A percentile compares a stretch with the other conserved stretches of the same genome.
Evolutionary conservation across 805 yeast species (phyloP).

Genomic region (Debaryomyces prosopidis): DNA sequence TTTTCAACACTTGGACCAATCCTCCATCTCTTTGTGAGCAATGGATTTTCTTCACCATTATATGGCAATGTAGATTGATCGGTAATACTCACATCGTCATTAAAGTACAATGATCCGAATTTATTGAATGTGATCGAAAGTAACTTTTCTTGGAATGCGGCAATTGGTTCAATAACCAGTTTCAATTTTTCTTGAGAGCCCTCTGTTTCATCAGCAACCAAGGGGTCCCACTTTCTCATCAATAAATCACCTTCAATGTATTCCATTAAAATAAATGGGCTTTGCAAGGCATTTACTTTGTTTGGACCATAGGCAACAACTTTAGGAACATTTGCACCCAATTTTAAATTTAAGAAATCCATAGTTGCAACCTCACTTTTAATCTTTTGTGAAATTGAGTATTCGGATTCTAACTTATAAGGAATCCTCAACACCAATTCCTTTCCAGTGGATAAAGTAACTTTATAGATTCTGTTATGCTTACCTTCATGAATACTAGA

Average conservation of each 20-base stretch:
- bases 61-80: slow-evolving; percentile 49
- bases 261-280: slow-evolving; percentile 84
- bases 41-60: slow-evolving; percentile 59
- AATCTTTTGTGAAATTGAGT: slow-evolving; percentile 63
- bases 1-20: slow-evolving; percentile 89
- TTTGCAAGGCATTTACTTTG: slow-evolving; percentile 58
- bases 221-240: slow-evolving; percentile 92
- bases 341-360: slow-evolving; percentile 71
- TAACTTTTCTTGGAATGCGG: slow-evolving; percentile 61
- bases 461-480: slow-evolving; percentile 83
- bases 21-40: slow-evolving; percentile 70
- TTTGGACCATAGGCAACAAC: slow-evolving; percentile 67
- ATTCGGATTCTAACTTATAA: slow-evolving; percentile 69
- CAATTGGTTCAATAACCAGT: slow-evolving; percentile 68
- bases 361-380: slow-evolving; percentile 92
- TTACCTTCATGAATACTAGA: slow-evolving; percentile 91
- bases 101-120: slow-evolving; percentile 82
- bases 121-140: slow-evolving; percentile 61
- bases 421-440: slow-evolving; percentile 81
- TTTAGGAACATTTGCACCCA: slow-evolving; percentile 71
- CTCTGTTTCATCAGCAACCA: slow-evolving; percentile 54
- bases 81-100: slow-evolving; percentile 57
- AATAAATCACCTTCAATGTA: slow-evolving; percentile 73
- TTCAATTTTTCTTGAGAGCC: slow-evolving; percentile 50
- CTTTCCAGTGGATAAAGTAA: slow-evolving; percentile 61